Evolutionary conservation across 202 grass and related monocot genomes (phyloP).

Genomic region (Zoysia matrella): DNA sequence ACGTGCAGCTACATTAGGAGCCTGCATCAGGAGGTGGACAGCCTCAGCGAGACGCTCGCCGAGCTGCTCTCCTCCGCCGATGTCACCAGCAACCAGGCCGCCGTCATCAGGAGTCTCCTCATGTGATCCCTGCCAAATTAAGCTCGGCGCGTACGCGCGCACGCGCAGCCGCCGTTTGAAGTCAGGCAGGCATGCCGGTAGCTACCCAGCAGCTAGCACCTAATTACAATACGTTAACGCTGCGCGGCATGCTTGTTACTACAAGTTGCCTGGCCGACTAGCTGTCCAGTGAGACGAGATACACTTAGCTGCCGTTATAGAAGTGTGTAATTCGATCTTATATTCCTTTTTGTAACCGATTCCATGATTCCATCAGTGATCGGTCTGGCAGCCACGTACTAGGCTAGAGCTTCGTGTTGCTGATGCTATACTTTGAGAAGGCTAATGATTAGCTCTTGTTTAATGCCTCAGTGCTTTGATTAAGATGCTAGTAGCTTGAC

Average conservation of each 20-base stretch:
- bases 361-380: neutral
- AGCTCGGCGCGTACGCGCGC: neutral
- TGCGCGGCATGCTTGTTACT: no score
- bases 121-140: conserved; percentile 46
- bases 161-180: neutral
- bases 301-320: neutral
- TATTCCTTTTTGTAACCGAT: conserved; percentile 9
- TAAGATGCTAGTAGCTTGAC: conserved; percentile 31
- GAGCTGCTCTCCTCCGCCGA: conserved; percentile 63
- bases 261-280: no score
- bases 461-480: conserved; percentile 52
- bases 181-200: conserved; percentile 18
- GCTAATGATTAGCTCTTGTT: conserved; percentile 32
- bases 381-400: conserved; percentile 3
- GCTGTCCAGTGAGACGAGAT: conserved; percentile 2
- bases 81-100: conserved; percentile 67
- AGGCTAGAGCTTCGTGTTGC: conserved; percentile 28
- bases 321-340: neutral
- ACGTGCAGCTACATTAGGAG: conserved; percentile 90
- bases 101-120: conserved; percentile 79
- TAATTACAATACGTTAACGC: no score
- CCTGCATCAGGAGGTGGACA: conserved; percentile 81
- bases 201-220: no score
- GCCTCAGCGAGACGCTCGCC: conserved; percentile 82
- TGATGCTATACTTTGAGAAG: conserved; percentile 38